Conservation (phyloP, 179 eudicot species). For the Sideroxylon spinosum region DNA sequence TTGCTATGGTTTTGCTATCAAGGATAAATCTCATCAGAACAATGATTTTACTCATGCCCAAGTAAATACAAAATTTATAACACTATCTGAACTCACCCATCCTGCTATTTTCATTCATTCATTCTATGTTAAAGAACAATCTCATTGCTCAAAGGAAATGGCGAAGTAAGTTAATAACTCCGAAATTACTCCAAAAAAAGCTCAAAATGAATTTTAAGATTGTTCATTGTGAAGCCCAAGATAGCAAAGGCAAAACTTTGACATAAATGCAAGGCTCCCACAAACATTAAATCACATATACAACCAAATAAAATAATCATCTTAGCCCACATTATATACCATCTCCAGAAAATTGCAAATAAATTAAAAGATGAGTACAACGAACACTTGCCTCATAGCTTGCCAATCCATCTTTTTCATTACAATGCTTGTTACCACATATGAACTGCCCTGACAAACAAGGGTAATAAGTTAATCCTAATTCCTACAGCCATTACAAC, state of each 20-base stretch:
- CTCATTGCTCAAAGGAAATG: background rate
- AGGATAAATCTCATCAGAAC: background rate
- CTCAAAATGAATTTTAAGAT: too few relatives aligned
- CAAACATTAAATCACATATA: background rate
- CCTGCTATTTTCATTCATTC: background rate
- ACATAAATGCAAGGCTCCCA: background rate
- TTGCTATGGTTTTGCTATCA: background rate
- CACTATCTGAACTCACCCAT: background rate
- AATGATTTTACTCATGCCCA: background rate
- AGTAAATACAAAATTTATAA: too few relatives aligned
- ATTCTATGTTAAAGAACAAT: background rate
- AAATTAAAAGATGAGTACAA: slow-evolving; percentile 3
- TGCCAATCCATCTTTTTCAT: slow-evolving; percentile 57
- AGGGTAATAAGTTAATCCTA: slow-evolving; percentile 21
- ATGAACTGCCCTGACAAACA: slow-evolving; percentile 88
- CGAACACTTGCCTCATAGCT: slow-evolving; percentile 75
- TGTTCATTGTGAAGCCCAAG: background rate
- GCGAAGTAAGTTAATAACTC: background rate
- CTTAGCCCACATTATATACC: background rate
- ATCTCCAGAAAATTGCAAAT: background rate
- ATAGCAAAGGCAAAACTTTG: background rate
- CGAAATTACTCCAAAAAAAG: background rate
- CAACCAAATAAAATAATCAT: background rate
- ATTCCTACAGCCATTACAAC: background rate
- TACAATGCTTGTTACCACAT: slow-evolving; percentile 93